Base-by-base conservation (phyloP, 2,329 filamentous ascomycete genomes). In the Davidsoniella eucalypti region DNA sequence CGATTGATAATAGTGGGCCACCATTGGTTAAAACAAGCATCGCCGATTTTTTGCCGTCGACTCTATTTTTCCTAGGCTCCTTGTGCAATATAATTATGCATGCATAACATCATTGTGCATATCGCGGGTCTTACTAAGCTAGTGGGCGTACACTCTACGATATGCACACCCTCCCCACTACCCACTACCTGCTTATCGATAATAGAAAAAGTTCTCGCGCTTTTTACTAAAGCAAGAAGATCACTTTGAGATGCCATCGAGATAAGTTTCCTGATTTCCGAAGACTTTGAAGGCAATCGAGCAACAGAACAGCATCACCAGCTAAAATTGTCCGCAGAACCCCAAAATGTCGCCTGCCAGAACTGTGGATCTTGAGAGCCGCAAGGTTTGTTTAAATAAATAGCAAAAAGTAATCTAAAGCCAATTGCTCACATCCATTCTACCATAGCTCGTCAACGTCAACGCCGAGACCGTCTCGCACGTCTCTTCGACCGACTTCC, bases 391-490 rank as follows among this genome's bases (percentile, higher is more conserved):
- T 53, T 5, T 47, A 38, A 10, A 33, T 3, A 33, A 33, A 33
- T 12, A 33, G 26, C 26, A 3, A 10, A 40, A 40, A 40, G 7
- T 29, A 10, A n/a, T 47, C 26, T 21, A 29, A 16, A 23, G 44
- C 8, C 40, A 26, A 16, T 4, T 26, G 7, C n/a, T 48, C 14
- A 16, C 36, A 14, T 16, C n/a, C 9, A 17, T 40, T 12, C 37
- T 23, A 36, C 16, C 38, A 26, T 59, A 94, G 84, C 82, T 85
- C 58, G 81, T 98, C 60, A 79, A 82, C 58, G 80, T 98, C 67
- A 86, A 92, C 65, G 72, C 80, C 57, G 92, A 98, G 67, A 95
- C 86, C 18, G 84, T 98, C 60, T 84, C 83, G 58, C 80, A 96
- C 68, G 84, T 90, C 58, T 76, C 82, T 55, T 92, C 87, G 44